Percentiles rank a stretch among this genome's conserved stretches.
Evolutionary conservation across 768 basidiomycete species (phyloP).

Genomic region (Rhizopogon roseolus): DNA sequence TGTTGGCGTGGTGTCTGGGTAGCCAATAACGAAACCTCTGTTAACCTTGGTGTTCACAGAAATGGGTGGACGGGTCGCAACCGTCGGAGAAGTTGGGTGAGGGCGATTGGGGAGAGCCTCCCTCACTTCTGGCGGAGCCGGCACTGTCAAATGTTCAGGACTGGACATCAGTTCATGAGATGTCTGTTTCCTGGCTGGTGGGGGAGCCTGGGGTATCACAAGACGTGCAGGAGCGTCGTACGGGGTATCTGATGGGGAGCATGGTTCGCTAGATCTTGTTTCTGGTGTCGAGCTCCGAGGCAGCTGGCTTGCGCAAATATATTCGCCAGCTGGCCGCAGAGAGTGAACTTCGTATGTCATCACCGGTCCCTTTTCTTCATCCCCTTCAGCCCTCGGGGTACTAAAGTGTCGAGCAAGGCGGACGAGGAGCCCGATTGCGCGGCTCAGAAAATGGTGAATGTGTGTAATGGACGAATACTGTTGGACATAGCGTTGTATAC

Average conservation of each 20-base stretch:
- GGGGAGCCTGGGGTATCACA: not conserved
- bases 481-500: not conserved
- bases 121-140: not conserved
- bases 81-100: not conserved
- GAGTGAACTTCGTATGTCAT: not conserved
- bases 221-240: not conserved
- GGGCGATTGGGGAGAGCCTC: not conserved
- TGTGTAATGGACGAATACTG: not conserved
- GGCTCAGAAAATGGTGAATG: not conserved
- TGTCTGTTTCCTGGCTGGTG: slow-evolving; percentile 1
- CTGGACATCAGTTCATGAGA: not conserved
- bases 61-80: not conserved
- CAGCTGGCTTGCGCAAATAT: not conserved
- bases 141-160: not conserved
- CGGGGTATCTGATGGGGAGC: slow-evolving; percentile 2
- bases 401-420: not conserved
- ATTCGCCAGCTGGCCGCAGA: not conserved
- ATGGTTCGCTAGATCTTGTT: not conserved
- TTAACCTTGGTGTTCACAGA: not conserved
- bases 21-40: not conserved
- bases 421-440: not conserved
- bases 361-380: not conserved
- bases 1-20: not conserved
- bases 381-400: not conserved
- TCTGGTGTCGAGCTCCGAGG: not conserved